Base-by-base conservation (phyloP, 192 early-diverging fungal genomes). In the Gonapodya prolifera region DNA sequence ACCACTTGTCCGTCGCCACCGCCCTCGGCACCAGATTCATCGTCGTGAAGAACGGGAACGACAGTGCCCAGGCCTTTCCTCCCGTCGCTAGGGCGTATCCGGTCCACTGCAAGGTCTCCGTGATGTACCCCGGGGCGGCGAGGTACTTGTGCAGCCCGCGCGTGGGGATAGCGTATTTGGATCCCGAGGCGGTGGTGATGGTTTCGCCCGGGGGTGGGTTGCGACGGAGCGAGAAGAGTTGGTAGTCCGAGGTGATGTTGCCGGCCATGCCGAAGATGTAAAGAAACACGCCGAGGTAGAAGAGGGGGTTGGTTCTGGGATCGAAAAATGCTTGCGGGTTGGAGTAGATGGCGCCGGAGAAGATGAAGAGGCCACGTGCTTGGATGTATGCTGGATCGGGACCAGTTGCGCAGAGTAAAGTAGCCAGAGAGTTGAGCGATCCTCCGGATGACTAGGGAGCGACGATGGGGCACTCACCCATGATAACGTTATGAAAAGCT, bases 181-280 rank as follows among this genome's bases (percentile, higher is more conserved):
- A 18, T 18, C 71, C 32, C 16, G 28, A 32, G 23, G 45, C 45
- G 23, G 45, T 61, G 23, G 45, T 61, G 45, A 61, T 23, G 23
- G 45, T 61, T 61, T 61, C 8, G 45, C 45, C 45, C 45, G 45
- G 45, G 8, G 45, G 45, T 8, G 45, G 45, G 71, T 73, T 73
- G 28, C 71, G 71, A 8, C 71, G 71, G 28, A 73, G 32, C 2
- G 16, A 8, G 29, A 73, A 73, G 28, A 73, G 32, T 8, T 30
- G 18, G 31, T 73, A 32, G 71, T 73, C 71, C 16, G 71, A 73
- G 8, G 28, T 18, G 71, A 73, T 73, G 71, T 73, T 73, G 71
- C 28, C 31, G 31, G 13, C 18, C 18, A 73, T 73, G 28, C 71
- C 71, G 18, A 32, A 2, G 16, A 73, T 30, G 71, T 30, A 73